A percentile compares a stretch with the other conserved stretches of the same genome.
Conservation (phyloP, 225 moss, liverwort and hornwort species). For the Asterella californica region DNA sequence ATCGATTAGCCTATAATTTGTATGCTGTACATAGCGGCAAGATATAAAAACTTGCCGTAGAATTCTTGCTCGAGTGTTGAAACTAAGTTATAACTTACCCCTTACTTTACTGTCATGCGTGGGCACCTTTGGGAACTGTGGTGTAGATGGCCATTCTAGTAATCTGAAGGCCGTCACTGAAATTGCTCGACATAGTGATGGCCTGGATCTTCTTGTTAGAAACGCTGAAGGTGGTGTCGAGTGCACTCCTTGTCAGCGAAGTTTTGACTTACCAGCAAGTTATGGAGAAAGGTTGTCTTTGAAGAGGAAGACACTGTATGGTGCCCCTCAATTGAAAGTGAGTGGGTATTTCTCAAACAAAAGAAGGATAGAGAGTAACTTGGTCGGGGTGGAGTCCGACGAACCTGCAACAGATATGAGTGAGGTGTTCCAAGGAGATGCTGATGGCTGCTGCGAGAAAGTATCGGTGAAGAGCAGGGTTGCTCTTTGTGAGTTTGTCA, state of each 20-base stretch:
- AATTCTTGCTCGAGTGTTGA: not conserved
- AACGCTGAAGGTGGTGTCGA: constrained; percentile 20
- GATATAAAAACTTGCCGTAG: not conserved
- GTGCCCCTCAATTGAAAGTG: constrained; percentile 22
- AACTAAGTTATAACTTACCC: not conserved
- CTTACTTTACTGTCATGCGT: constrained; percentile 6
- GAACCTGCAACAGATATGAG: not conserved
- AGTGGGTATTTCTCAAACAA: constrained; percentile 37
- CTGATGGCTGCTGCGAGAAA: constrained; percentile 13
- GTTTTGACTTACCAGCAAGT: constrained; percentile 5
- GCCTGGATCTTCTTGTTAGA: constrained; percentile 11
- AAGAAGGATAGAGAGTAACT: constrained; percentile 4
- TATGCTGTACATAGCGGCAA: not conserved
- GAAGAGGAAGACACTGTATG: constrained; percentile 19
- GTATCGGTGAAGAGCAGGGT: constrained; percentile 32
- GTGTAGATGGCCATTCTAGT: constrained; percentile 9
- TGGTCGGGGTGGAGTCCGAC: constrained; percentile 11
- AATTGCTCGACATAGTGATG: constrained; percentile 15
- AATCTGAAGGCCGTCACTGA: constrained; percentile 23
- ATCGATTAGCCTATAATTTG: not conserved
- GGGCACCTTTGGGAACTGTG: constrained; percentile 10
- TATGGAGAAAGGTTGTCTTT: constrained; percentile 1
- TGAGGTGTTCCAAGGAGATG: constrained; percentile 6
- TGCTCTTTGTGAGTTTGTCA: not conserved
- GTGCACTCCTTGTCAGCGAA: constrained; percentile 3